Conservation (phyloP, 1,284 basidiomycete genomes). For the Mycena sp. region DNA sequence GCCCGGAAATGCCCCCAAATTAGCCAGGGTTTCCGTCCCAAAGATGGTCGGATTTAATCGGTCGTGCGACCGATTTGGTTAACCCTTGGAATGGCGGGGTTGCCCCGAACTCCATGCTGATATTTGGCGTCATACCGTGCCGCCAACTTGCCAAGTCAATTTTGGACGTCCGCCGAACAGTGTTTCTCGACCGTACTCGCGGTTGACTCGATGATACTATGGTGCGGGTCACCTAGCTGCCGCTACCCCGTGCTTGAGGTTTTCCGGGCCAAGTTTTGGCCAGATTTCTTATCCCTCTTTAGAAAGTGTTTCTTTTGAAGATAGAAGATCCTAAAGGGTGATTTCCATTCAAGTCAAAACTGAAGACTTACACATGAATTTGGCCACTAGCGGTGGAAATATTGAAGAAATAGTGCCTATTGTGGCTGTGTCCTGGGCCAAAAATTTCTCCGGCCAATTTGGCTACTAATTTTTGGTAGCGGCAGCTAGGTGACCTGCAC, state of each 20-base stretch:
- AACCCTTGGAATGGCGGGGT: too few relatives aligned
- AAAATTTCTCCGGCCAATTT: background rate
- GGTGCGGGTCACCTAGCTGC: constrained; percentile 7
- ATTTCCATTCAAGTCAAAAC: background rate
- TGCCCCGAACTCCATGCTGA: too few relatives aligned
- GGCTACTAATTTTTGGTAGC: constrained; percentile 1
- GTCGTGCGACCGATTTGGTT: too few relatives aligned
- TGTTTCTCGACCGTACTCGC: too few relatives aligned
- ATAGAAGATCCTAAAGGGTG: background rate
- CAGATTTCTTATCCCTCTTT: constrained; percentile 1
- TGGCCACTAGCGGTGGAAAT: background rate
- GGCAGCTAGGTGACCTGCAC: too few relatives aligned
- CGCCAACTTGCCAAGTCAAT: too few relatives aligned
- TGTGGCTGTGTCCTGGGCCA: background rate
- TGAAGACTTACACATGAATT: background rate
- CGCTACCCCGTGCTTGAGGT: background rate
- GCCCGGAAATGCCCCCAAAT: too few relatives aligned
- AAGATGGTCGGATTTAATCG: too few relatives aligned
- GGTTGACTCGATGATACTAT: too few relatives aligned
- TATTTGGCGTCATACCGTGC: too few relatives aligned
- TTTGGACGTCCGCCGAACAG: too few relatives aligned
- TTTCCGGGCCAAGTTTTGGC: background rate
- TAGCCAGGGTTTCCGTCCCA: too few relatives aligned
- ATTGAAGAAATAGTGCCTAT: background rate
- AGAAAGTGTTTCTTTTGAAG: background rate